phyloP scores from a whole-genome alignment of 495 filamentous ascomycete species.

The Penicillium canescens region DNA sequence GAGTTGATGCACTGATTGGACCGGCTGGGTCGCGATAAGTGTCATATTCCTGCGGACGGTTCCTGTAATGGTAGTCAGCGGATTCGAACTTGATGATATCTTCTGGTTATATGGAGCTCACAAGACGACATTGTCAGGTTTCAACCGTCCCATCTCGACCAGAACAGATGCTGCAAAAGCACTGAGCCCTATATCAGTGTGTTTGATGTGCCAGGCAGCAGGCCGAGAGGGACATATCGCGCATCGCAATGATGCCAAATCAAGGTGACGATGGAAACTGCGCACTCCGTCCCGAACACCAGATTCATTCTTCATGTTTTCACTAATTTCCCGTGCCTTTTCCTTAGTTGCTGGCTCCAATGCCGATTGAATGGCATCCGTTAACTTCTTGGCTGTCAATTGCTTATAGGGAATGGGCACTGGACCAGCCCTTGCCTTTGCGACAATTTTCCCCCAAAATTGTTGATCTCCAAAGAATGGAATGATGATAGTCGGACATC shows the following conservation, averaged over 20 bases:
- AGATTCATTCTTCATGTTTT: slow-evolving; percentile 61
- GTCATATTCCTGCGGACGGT: slow-evolving; percentile 67
- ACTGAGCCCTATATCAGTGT: slow-evolving; percentile 63
- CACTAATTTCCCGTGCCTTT: slow-evolving; percentile 59
- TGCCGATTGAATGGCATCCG: slow-evolving; percentile 59
- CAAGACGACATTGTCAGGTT: slow-evolving; percentile 68
- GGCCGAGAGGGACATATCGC: slow-evolving; percentile 60
- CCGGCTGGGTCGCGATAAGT: slow-evolving; percentile 72
- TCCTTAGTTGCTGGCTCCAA: slow-evolving; percentile 55
- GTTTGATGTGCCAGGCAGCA: slow-evolving; percentile 70
- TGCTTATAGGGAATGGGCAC: slow-evolving; percentile 68
- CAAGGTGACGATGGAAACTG: slow-evolving; percentile 68
- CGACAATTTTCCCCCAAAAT: slow-evolving; percentile 81
- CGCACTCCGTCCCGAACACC: slow-evolving; percentile 63
- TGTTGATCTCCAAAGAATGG: slow-evolving; percentile 88
- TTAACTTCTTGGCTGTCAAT: slow-evolving; percentile 62
- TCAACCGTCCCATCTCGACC: slow-evolving; percentile 59
- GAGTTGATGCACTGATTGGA: slow-evolving; percentile 69
- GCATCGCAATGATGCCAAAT: slow-evolving; percentile 62
- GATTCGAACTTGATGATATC: slow-evolving; percentile 18
- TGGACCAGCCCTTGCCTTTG: slow-evolving; percentile 70
- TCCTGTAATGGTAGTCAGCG: slow-evolving; percentile 38
- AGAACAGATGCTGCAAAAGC: slow-evolving; percentile 67
- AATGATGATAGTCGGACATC: slow-evolving; percentile 72
- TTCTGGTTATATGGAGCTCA: slow-evolving; percentile 19